Evolutionary conservation across 2,329 filamentous ascomycete genomes (phyloP).

Genomic region (Alternaria novae-zelandiae): DNA sequence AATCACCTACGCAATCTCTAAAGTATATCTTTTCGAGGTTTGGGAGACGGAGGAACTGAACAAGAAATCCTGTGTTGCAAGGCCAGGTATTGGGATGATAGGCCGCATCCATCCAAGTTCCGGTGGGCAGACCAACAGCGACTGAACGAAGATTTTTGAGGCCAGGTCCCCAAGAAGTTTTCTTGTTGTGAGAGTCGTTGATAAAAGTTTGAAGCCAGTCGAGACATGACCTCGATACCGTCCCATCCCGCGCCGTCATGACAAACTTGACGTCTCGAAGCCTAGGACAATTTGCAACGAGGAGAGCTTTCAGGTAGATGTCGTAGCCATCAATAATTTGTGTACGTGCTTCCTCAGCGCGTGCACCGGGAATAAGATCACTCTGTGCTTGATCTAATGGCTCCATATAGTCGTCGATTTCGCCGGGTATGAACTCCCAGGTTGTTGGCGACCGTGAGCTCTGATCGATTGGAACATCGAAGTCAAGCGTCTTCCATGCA

Average conservation of each 20-base stretch:
- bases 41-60: slow-evolving; percentile 10
- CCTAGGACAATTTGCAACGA: slow-evolving; percentile 13
- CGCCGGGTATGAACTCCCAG: slow-evolving; percentile 4
- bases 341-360: background rate
- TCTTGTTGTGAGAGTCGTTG: background rate
- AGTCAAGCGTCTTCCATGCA: slow-evolving; percentile 13
- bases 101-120: slow-evolving; percentile 8
- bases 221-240: background rate
- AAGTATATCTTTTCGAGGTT: slow-evolving; percentile 13
- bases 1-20: background rate
- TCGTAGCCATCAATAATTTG: slow-evolving; percentile 13
- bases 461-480: slow-evolving; percentile 1
- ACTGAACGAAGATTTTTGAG: slow-evolving; percentile 1
- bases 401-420: slow-evolving; percentile 9
- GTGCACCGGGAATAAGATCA: background rate
- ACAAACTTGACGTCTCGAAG: slow-evolving; percentile 15
- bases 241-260: background rate
- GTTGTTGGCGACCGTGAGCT: background rate
- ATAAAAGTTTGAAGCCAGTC: slow-evolving; percentile 13
- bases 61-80: background rate
- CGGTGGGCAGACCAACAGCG: slow-evolving; percentile 11
- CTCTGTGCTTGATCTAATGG: background rate
- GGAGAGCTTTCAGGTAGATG: slow-evolving; percentile 12
- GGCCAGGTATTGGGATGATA: background rate
- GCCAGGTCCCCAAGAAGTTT: slow-evolving; percentile 6